Conservation (phyloP, 2,329 filamentous ascomycete genomes). For the Arthrinium puccinioides region DNA sequence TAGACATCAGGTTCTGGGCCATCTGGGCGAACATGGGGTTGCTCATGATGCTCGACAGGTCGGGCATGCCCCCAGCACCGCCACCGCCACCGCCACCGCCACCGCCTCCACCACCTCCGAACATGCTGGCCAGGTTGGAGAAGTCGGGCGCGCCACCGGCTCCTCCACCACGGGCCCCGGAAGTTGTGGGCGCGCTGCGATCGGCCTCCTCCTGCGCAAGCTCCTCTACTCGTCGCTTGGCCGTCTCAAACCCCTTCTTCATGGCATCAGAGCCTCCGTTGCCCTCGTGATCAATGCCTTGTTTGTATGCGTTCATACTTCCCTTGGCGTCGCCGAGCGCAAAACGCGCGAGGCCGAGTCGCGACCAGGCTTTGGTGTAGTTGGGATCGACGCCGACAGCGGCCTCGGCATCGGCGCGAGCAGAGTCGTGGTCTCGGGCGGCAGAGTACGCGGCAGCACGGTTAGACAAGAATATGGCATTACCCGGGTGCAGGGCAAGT, state of each 20-base stretch:
- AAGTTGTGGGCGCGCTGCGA: constrained; percentile 38
- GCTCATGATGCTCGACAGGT: constrained; percentile 80
- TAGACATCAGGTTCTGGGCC: constrained; percentile 96
- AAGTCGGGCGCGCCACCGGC: constrained; percentile 65
- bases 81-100: constrained; percentile 56
- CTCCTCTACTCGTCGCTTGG: constrained; percentile 79
- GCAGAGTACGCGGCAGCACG: constrained; percentile 90
- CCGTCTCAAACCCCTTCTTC: constrained; percentile 95
- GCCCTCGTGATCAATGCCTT: constrained; percentile 90
- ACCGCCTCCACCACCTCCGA: constrained; percentile 55
- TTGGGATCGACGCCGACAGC: constrained; percentile 81
- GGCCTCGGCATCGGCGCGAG: constrained; percentile 81
- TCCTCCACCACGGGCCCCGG: constrained; percentile 34
- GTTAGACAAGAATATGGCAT: constrained; percentile 97
- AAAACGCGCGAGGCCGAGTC: constrained; percentile 84
- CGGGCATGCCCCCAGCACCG: constrained; percentile 75
- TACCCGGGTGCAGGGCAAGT: constrained; percentile 70
- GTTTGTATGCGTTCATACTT: constrained; percentile 88
- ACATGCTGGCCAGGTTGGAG: constrained; percentile 63
- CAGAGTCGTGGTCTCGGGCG: constrained; percentile 74
- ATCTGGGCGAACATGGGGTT: constrained; percentile 98
- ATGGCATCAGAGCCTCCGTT: constrained; percentile 93
- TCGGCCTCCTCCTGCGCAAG: constrained; percentile 50
- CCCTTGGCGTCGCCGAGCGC: constrained; percentile 86
- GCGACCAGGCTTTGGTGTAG: constrained; percentile 97